Conservation (phyloP, 2,329 filamentous ascomycete genomes). For the Pseudogymnoascus sp. region DNA sequence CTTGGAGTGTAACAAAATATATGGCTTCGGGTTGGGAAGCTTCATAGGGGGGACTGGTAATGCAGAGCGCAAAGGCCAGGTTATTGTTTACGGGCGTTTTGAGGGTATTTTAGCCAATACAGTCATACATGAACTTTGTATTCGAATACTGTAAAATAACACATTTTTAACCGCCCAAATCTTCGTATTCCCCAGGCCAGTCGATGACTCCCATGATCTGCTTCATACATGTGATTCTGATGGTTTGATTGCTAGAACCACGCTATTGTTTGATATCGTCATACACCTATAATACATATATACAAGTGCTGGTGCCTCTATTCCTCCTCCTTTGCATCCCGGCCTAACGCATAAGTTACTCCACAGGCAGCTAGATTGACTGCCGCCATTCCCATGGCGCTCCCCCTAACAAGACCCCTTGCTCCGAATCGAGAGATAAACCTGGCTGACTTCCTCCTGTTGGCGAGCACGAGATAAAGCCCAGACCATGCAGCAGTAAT, state of each 20-base stretch:
- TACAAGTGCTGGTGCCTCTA: constrained; percentile 1
- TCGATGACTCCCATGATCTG: neutral
- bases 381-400: constrained; percentile 43
- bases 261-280: neutral
- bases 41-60: constrained; percentile 16
- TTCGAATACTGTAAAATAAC: neutral
- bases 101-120: constrained; percentile 13
- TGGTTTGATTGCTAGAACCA: neutral
- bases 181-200: neutral
- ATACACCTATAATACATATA: constrained; percentile 5
- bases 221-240: neutral
- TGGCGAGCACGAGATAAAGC: constrained; percentile 56
- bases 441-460: constrained; percentile 42
- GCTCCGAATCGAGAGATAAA: constrained; percentile 41
- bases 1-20: neutral
- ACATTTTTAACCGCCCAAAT: neutral
- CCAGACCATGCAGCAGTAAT: constrained; percentile 59
- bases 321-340: constrained; percentile 28
- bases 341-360: constrained; percentile 44
- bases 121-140: neutral
- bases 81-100: constrained; percentile 15
- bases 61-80: constrained; percentile 23
- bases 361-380: constrained; percentile 45
- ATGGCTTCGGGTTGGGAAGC: neutral
- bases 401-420: constrained; percentile 44